These are phyloP conservation scores for Claviceps sp. DNA, from an alignment of 2,329 filamentous ascomycete genomes.

Conservation along the genomic window DNA sequence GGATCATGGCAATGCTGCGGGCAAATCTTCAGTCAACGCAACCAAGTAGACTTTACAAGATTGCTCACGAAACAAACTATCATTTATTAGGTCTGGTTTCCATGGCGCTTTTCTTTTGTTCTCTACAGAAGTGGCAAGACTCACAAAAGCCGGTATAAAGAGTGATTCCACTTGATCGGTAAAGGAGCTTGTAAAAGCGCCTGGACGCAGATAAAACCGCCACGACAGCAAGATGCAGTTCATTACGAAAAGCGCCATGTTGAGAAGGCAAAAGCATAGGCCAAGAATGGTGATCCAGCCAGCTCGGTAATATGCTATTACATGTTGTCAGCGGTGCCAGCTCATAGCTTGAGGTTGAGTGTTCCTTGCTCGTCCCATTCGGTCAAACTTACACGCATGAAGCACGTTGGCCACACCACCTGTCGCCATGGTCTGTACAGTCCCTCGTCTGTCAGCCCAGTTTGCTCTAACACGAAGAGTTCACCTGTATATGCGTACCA, in stretches of 20 bases:
- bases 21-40: not conserved
- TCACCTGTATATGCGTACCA: slow-evolving; percentile 10
- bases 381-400: slow-evolving; percentile 16
- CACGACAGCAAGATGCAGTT: slow-evolving; percentile 52
- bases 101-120: not conserved
- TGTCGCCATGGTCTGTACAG: slow-evolving; percentile 31
- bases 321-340: not conserved
- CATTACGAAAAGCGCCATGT: slow-evolving; percentile 46
- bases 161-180: slow-evolving; percentile 65
- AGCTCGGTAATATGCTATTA: slow-evolving; percentile 16
- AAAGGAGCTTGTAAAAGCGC: slow-evolving; percentile 58
- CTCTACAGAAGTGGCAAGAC: not conserved
- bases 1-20: slow-evolving; percentile 48
- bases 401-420: slow-evolving; percentile 44
- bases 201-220: slow-evolving; percentile 56
- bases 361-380: not conserved
- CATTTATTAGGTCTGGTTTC: not conserved
- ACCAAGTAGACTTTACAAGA: not conserved
- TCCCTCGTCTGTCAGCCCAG: not conserved
- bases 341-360: not conserved
- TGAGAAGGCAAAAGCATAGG: slow-evolving; percentile 47
- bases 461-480: not conserved
- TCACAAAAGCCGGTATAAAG: slow-evolving; percentile 56
- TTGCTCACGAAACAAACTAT: slow-evolving; percentile 31
- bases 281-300: slow-evolving; percentile 46